phyloP scores from a whole-genome alignment of 352 stramenopile genomes.

The Pythium myriotylum region DNA sequence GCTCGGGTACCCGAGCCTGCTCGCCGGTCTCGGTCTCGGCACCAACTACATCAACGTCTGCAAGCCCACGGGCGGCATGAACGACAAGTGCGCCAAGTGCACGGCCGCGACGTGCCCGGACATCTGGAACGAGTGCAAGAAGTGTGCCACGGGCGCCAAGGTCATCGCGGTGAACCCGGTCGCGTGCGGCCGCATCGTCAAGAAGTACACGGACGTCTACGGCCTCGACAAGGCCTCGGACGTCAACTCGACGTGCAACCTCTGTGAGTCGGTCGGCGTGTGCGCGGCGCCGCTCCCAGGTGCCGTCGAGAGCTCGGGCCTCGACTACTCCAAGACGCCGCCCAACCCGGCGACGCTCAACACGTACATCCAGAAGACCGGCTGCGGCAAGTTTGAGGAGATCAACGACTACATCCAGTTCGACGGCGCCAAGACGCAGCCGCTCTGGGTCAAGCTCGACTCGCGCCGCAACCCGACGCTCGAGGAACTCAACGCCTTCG shows the following conservation, averaged over 20 bases:
- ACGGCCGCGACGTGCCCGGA: constrained; percentile 35
- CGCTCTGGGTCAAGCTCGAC: constrained; percentile 54
- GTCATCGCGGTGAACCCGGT: constrained; percentile 45
- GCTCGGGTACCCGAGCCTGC: constrained; percentile 66
- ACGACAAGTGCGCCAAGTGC: constrained; percentile 48
- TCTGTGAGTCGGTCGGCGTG: constrained; percentile 43
- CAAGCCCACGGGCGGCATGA: constrained; percentile 26
- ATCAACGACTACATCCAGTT: constrained; percentile 68
- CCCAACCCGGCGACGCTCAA: constrained; percentile 36
- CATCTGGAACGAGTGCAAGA: constrained; percentile 50
- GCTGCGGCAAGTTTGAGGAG: constrained; percentile 52
- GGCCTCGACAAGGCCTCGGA: constrained; percentile 41
- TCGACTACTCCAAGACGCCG: constrained; percentile 65
- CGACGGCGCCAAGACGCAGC: constrained; percentile 42
- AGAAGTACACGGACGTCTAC: constrained; percentile 44
- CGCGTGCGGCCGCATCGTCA: constrained; percentile 43
- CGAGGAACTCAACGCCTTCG: constrained; percentile 51
- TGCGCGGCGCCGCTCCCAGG: constrained; percentile 62
- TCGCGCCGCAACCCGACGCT: constrained; percentile 60
- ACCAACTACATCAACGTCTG: constrained; percentile 59
- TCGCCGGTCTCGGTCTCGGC: constrained; percentile 60
- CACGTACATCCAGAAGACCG: constrained; percentile 57
- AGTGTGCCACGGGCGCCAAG: constrained; percentile 37
- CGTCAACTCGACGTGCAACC: constrained; percentile 36
- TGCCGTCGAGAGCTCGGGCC: constrained; percentile 52